Conservation (phyloP, 23 red algal genomes). For the Gracilaria domingensis region DNA sequence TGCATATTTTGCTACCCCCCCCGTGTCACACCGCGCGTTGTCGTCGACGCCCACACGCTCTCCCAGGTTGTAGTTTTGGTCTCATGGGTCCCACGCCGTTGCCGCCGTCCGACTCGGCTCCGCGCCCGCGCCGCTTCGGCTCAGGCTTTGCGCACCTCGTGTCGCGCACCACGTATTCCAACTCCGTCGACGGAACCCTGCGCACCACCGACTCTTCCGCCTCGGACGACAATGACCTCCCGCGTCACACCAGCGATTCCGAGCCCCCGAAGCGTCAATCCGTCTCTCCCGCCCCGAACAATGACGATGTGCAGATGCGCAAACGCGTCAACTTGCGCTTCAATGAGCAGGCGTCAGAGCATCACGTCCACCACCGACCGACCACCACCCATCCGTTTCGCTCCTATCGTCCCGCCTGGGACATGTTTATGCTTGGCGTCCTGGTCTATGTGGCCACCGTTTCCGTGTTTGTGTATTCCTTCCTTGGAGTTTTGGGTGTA, state of each 20-base stretch:
- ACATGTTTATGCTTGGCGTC: constrained; percentile 61
- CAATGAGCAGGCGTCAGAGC: constrained; percentile 14
- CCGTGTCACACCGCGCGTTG: too few species aligned
- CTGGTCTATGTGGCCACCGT: constrained; percentile 73
- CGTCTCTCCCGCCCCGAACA: not conserved
- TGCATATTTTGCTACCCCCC: too few species aligned
- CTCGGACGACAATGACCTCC: constrained; percentile 6
- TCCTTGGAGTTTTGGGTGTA: constrained; percentile 27
- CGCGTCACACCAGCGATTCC: not conserved
- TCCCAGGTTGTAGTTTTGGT: not conserved
- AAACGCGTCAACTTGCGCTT: constrained; percentile 6
- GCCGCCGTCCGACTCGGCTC: not conserved
- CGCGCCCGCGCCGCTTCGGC: not conserved
- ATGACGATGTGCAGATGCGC: not conserved
- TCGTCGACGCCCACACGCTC: not conserved
- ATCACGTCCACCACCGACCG: not conserved
- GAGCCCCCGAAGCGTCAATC: constrained; percentile 1
- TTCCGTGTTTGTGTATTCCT: constrained; percentile 76
- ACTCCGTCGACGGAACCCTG: not conserved
- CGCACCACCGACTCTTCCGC: constrained; percentile 12
- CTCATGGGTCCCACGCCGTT: not conserved
- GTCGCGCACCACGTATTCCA: not conserved
- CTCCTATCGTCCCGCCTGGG: constrained; percentile 41
- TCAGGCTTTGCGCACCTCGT: not conserved
- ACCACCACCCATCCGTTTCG: not conserved